Evolutionary conservation across 1,284 basidiomycete genomes (phyloP).

Genomic region (Fomitopsis schrenkii): DNA sequence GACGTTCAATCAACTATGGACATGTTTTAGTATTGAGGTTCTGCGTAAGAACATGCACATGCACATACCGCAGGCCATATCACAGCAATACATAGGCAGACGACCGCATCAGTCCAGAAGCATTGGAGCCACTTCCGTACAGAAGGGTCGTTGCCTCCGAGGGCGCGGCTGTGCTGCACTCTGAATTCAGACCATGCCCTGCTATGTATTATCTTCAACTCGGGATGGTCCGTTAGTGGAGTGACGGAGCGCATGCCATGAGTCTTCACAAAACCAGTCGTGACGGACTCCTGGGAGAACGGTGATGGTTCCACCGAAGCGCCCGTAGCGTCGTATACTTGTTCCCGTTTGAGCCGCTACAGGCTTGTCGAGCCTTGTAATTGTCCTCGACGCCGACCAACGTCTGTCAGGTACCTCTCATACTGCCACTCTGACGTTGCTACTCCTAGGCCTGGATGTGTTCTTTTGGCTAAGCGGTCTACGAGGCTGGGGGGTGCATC

Average conservation of each 20-base stretch:
- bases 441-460: no score
- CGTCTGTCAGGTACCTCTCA: no score
- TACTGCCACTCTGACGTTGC: no score
- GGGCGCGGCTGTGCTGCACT: conserved; percentile 36
- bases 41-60: background rate
- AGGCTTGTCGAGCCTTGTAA: no score
- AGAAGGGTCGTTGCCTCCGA: background rate
- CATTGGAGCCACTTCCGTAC: conserved; percentile 21
- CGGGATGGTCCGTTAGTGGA: conserved; percentile 49
- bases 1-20: background rate
- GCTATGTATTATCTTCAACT: conserved; percentile 44
- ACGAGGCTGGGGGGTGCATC: no score
- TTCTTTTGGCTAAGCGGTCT: no score
- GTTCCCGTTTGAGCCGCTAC: no score
- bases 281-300: background rate
- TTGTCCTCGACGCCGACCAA: no score
- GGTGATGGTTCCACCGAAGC: background rate
- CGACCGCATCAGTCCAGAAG: conserved; percentile 33
- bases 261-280: background rate
- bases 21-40: background rate
- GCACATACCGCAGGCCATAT: conserved; percentile 37
- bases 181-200: conserved; percentile 48
- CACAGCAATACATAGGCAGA: conserved; percentile 30
- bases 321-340: background rate
- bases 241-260: conserved; percentile 39